These are phyloP conservation scores for Claviceps purpurea DNA, from an alignment of 2,329 filamentous ascomycete genomes.

Conservation along the genomic window DNA sequence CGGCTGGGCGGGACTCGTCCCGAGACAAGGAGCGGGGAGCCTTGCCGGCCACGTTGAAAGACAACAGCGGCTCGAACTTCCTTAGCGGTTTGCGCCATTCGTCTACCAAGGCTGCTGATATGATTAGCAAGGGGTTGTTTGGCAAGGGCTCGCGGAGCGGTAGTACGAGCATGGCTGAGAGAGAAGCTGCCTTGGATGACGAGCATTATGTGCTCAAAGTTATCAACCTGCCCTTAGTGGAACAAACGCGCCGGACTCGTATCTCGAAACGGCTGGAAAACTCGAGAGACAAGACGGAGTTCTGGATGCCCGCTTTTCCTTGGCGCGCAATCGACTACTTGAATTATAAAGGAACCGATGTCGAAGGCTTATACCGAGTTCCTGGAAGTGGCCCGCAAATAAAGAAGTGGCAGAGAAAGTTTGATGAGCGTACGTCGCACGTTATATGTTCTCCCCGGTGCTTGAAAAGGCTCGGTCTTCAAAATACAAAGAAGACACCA, in stretches of 20 bases:
- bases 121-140: slow-evolving; percentile 71
- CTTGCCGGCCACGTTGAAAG: slow-evolving; percentile 42
- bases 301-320: slow-evolving; percentile 95
- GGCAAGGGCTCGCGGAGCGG: slow-evolving; percentile 64
- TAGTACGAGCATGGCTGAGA: slow-evolving; percentile 51
- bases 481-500: too few relatives aligned
- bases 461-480: too few relatives aligned
- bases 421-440: slow-evolving; percentile 56
- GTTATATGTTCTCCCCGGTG: background rate
- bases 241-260: slow-evolving; percentile 80
- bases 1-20: slow-evolving; percentile 29
- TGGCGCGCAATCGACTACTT: slow-evolving; percentile 95
- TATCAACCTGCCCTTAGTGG: slow-evolving; percentile 72
- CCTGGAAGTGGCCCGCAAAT: slow-evolving; percentile 83
- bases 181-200: slow-evolving; percentile 53
- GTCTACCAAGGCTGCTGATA: slow-evolving; percentile 62
- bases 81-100: slow-evolving; percentile 62
- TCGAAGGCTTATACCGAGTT: slow-evolving; percentile 85
- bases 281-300: slow-evolving; percentile 90
- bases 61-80: slow-evolving; percentile 45
- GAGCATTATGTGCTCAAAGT: slow-evolving; percentile 76
- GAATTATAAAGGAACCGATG: slow-evolving; percentile 87
- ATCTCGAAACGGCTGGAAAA: slow-evolving; percentile 82
- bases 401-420: slow-evolving; percentile 84
- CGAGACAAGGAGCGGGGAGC: slow-evolving; percentile 35